Conservation (phyloP, 306 rosid genomes). For the Prinsepia uniflora region DNA sequence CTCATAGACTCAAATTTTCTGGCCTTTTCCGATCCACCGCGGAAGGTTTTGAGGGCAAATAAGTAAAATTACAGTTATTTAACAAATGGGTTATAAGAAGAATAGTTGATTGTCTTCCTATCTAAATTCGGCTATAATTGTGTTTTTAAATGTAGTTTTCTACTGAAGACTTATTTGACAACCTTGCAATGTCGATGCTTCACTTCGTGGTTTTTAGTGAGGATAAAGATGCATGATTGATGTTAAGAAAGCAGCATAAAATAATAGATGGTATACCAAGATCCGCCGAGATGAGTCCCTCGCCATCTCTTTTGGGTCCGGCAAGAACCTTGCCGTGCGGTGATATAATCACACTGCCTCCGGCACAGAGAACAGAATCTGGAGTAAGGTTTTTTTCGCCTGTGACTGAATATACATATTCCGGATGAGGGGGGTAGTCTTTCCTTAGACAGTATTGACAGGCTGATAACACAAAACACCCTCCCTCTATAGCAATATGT, state of each 20-base stretch:
- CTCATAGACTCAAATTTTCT: too few species aligned
- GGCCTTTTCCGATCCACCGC: too few species aligned
- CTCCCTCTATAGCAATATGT: slow-evolving; percentile 92
- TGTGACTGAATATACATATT: slow-evolving; percentile 61
- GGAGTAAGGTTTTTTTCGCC: slow-evolving; percentile 61
- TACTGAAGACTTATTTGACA: too few species aligned
- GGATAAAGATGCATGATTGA: not conserved
- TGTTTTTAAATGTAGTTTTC: too few species aligned
- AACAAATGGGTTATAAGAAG: too few species aligned
- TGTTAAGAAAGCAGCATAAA: not conserved
- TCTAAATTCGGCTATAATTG: too few species aligned
- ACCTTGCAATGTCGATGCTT: too few species aligned
- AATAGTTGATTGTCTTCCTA: too few species aligned
- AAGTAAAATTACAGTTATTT: too few species aligned
- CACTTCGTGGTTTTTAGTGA: too few species aligned
- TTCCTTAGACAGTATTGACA: slow-evolving; percentile 87
- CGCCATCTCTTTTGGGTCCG: slow-evolving; percentile 88
- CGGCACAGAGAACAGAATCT: slow-evolving; percentile 85
- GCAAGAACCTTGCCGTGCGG: slow-evolving; percentile 83
- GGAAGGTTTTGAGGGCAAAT: too few species aligned
- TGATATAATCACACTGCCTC: slow-evolving; percentile 91
- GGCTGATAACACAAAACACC: slow-evolving; percentile 85
- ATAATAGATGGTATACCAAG: slow-evolving; percentile 47
- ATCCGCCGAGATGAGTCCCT: slow-evolving; percentile 87
- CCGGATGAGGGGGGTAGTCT: slow-evolving; percentile 90